phyloP scores from a whole-genome alignment of 371 early-diverging fungal genomes.

The Syncephalis plumigaleata region DNA sequence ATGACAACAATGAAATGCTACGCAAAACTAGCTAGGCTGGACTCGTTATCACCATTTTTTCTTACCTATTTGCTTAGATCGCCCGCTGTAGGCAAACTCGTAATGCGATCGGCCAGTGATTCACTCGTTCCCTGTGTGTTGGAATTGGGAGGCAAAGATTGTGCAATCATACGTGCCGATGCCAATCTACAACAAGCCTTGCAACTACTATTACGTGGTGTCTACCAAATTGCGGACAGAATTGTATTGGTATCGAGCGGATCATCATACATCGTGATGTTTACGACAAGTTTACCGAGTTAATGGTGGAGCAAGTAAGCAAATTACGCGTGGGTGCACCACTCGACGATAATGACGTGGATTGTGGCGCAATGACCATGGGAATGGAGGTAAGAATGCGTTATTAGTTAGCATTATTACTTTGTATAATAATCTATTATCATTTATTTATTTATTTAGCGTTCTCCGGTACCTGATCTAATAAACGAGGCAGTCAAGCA shows the following conservation, averaged over 20 bases:
- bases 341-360: slow-evolving; percentile 46
- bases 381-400: slow-evolving; percentile 23
- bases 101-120: slow-evolving; percentile 53
- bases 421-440: background rate
- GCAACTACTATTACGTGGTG: slow-evolving; percentile 58
- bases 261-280: slow-evolving; percentile 43
- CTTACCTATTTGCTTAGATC: slow-evolving; percentile 16
- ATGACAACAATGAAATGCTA: background rate
- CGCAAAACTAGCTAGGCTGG: no score
- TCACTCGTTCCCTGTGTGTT: slow-evolving; percentile 67
- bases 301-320: slow-evolving; percentile 29
- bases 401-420: slow-evolving; percentile 1
- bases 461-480: slow-evolving; percentile 7
- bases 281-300: slow-evolving; percentile 48
- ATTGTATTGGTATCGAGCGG: slow-evolving; percentile 68
- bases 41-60: background rate
- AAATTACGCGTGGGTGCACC: slow-evolving; percentile 49
- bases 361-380: slow-evolving; percentile 66
- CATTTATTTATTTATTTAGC: background rate
- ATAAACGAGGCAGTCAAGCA: slow-evolving; percentile 49
- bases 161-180: slow-evolving; percentile 58
- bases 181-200: slow-evolving; percentile 43
- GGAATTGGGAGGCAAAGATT: slow-evolving; percentile 86
- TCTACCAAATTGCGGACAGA: slow-evolving; percentile 78
- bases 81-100: slow-evolving; percentile 56